These are phyloP conservation scores for Lasiodiplodia gonubiensis DNA, from an alignment of 2,329 filamentous ascomycete genomes.

Conservation along the genomic window DNA sequence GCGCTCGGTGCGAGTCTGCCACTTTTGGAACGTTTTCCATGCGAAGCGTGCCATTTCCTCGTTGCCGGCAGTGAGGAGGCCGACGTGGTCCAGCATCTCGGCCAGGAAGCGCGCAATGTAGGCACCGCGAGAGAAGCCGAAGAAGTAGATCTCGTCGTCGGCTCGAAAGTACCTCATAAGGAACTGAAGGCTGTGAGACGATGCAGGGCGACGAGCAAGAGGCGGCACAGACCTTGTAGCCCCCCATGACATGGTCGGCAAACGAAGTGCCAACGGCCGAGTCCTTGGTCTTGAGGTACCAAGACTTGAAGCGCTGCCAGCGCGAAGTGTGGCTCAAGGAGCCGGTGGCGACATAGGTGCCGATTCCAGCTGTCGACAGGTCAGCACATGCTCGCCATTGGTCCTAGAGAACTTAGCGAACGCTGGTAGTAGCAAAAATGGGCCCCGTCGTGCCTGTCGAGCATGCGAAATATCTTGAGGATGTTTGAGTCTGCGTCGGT, in stretches of 20 bases:
- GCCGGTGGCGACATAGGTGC: slow-evolving; percentile 71
- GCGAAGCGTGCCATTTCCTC: slow-evolving; percentile 85
- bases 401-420: too few species aligned
- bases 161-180: slow-evolving; percentile 57
- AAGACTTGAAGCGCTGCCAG: slow-evolving; percentile 65
- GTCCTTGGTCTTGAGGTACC: slow-evolving; percentile 76
- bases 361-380: too few species aligned
- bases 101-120: slow-evolving; percentile 64
- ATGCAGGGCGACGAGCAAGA: slow-evolving; percentile 61
- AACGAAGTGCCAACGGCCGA: slow-evolving; percentile 81
- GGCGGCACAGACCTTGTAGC: slow-evolving; percentile 72
- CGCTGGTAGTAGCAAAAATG: slow-evolving; percentile 36
- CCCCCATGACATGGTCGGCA: slow-evolving; percentile 81
- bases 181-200: slow-evolving; percentile 47
- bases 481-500: slow-evolving; percentile 35
- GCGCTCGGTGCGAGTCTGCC: slow-evolving; percentile 64
- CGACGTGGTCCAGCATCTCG: slow-evolving; percentile 85
- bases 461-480: slow-evolving; percentile 34
- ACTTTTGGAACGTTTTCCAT: slow-evolving; percentile 80
- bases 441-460: slow-evolving; percentile 31
- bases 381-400: too few species aligned
- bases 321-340: slow-evolving; percentile 64
- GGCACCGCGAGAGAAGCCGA: slow-evolving; percentile 57
- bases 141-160: slow-evolving; percentile 56
- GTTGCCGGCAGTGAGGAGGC: slow-evolving; percentile 79